Base-by-base conservation (phyloP, 2,329 filamentous ascomycete species). In the Ophiocordyceps camponoti-leonardi region DNA sequence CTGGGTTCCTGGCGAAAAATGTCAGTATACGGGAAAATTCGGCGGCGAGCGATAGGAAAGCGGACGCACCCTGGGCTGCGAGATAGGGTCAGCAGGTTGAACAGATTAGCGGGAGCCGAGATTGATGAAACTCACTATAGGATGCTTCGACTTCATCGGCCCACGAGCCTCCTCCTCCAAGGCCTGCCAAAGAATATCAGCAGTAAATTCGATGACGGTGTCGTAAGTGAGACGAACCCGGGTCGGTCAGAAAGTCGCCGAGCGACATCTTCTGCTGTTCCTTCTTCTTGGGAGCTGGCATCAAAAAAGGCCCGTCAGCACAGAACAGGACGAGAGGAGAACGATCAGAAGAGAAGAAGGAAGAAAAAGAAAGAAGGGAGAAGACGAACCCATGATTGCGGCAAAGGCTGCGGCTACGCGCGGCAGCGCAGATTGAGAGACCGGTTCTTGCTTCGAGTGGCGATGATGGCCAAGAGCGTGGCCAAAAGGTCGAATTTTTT, bases 91-190 rank as follows among this genome's bases (percentile, higher is more conserved):
- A 64, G 59, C 51, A 51, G 42, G 30, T 56, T 50, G 43, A 6
- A 42, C 23, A 44, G 16, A 14, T 4, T 30, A 44, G 26, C 30
- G 41, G 43, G 28, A 42, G 41, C 47, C 48, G 46, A 48, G 39
- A 41, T 44, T 45, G 47, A 28, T 45, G 47, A 28, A 13, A 69
- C 80, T 71, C 74, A 90, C 84, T 71, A 64, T 79, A 77, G 53
- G 84, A 75, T 59, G 94, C 87, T 67, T 98, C 92, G 70, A 98
- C 94, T 64, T 98, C 92, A 69, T 98, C 93, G 58, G 92, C 92
- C 92, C 92, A 98, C 56, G 92, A 96, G 61, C 90, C 59, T 58
- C 61, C 59, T 58, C 61, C 87, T 55, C 69, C 73, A 53, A 68
- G 71, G 52, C 66, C 68, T 71, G 46, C 42, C 5, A 39, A 39